These are phyloP conservation scores for Penicillium egyptiacum DNA, from an alignment of 495 filamentous ascomycete genomes.

Conservation along the genomic window DNA sequence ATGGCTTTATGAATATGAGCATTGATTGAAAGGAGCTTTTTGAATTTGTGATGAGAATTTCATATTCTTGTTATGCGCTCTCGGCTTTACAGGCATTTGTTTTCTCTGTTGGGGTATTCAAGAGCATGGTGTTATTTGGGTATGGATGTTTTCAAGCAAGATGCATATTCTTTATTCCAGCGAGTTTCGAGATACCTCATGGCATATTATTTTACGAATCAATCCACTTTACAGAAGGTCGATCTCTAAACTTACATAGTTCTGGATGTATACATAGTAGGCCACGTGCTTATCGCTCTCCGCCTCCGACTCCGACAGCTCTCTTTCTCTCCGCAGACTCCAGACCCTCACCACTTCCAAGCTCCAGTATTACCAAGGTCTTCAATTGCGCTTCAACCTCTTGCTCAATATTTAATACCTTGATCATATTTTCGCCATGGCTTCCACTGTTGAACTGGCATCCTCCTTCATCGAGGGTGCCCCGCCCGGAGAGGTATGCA, in stretches of 20 bases:
- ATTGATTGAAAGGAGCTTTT: constrained; percentile 59
- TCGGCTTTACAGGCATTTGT: not conserved
- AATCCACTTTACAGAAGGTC: not conserved
- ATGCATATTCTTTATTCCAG: constrained; percentile 10
- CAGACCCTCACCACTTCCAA: constrained; percentile 8
- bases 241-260: not conserved
- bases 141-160: constrained; percentile 5
- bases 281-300: constrained; percentile 32
- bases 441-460: constrained; percentile 58
- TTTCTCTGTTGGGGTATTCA: not conserved
- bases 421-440: constrained; percentile 28
- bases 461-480: constrained; percentile 92
- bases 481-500: constrained; percentile 90
- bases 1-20: constrained; percentile 97
- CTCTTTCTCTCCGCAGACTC: constrained; percentile 20
- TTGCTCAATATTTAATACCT: not conserved
- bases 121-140: not conserved
- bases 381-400: constrained; percentile 1
- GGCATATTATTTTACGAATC: not conserved
- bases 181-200: constrained; percentile 16
- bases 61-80: not conserved
- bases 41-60: constrained; percentile 15
- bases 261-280: constrained; percentile 3
- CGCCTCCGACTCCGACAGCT: constrained; percentile 22
- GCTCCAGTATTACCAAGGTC: not conserved